Base-by-base conservation (phyloP, 768 basidiomycete genomes). In the Brasilioporus rufonigricans region DNA sequence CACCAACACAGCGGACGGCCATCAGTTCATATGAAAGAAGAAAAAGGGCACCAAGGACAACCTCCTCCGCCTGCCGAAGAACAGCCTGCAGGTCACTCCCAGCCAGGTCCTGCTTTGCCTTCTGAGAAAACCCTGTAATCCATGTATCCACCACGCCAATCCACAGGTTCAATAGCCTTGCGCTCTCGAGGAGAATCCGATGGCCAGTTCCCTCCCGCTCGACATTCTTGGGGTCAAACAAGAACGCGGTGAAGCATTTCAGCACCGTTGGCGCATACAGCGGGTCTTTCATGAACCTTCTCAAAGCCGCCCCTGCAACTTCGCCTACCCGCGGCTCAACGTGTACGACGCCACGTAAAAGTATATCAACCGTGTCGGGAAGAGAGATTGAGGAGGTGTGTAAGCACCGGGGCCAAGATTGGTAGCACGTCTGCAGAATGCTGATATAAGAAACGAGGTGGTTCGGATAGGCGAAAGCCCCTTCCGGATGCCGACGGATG, bases 381-480 rank as follows among this genome's bases (percentile, higher is more conserved):
- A 87, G 68, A 40, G 81, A 62, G 31, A 82, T 69, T 5, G 74
- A 74, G 5, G 79, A 75, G 3, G 78, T 71, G 63, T 86, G 82
- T 40, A 93, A 75, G 62, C 84, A 89, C 3, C 94, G 83, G 0
- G 94, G 94, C 85, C 93, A 89, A 6, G 89, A 81, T 56, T 88
- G 86, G 68, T 93, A 89, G 64, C 87, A 84, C 0, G 86, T 82
- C 60, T 87, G 82, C 5, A 95, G 77, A 32, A 94, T 76, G 48
- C 76, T 80, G 61, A 97, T 83, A 53, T 86, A 83, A 0, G 89
- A 77, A 18, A 74, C 70, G 11, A 81, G 75, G 49, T 77, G 74
- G 21, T 74, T 75, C 14, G 89, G 82, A 68, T 93, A 96, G 6
- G 85, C 85, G 24, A 89, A 74, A 19, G 74, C 70, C 5, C 80